phyloP scores from a whole-genome alignment of 2,329 filamentous ascomycete genomes.

The Aspergillus proliferans region DNA sequence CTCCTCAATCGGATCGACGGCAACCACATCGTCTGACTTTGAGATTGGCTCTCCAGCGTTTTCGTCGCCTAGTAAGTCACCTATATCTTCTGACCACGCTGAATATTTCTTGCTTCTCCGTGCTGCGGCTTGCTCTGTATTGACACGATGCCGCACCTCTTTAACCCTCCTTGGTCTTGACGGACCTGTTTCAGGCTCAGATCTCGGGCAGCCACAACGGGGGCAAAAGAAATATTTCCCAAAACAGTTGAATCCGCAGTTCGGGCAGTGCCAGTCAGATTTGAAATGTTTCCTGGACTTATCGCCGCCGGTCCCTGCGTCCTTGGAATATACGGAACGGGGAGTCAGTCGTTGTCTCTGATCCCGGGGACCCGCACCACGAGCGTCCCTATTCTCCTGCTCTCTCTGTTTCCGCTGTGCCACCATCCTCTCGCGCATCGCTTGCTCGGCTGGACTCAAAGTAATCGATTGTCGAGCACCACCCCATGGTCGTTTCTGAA shows the following conservation, averaged over 20 bases:
- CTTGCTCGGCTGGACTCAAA: conserved; percentile 27
- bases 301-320: conserved; percentile 6
- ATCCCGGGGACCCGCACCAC: neutral
- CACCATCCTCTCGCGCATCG: conserved; percentile 24
- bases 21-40: too few relatives aligned
- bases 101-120: neutral
- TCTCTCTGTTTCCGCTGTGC: conserved; percentile 4
- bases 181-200: neutral
- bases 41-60: too few relatives aligned
- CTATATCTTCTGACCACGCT: too few relatives aligned
- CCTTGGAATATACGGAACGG: neutral
- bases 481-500: conserved; percentile 9
- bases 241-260: conserved; percentile 16
- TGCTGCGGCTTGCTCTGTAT: neutral
- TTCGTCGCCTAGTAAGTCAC: too few relatives aligned
- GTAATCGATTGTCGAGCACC: conserved; percentile 13
- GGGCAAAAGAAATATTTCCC: conserved; percentile 19
- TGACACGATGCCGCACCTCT: too few relatives aligned
- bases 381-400: neutral
- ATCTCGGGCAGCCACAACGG: conserved; percentile 13
- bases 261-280: conserved; percentile 24
- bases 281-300: conserved; percentile 1
- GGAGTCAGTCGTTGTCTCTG: neutral
- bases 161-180: too few relatives aligned
- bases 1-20: neutral